Base-by-base conservation (phyloP, 23 red algal species). In the Chondrus crispus region DNA sequence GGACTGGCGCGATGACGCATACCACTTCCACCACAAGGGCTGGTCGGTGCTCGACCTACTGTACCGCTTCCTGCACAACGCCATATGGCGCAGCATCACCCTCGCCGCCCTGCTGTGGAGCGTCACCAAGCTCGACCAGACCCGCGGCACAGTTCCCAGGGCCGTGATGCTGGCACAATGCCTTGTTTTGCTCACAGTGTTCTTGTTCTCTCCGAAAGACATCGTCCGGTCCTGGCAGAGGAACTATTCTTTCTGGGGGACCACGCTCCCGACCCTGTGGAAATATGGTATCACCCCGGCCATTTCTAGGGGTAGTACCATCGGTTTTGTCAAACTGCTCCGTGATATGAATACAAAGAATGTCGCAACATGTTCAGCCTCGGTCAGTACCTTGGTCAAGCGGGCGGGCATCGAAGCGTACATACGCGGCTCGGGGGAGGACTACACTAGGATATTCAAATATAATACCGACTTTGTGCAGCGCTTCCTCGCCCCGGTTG, bases 231-330 rank as follows among this genome's bases (percentile, higher is more conserved):
- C 51, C 30, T 84, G 89, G 77, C 77, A 92, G 37, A 38, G 52
- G 3, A 74, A 84, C 46, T 92, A 92, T 28, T 69, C 89, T 30
- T 92, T 92, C 42, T 92, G 89, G 89, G 76, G 77, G 14, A 84
- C 89, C 8, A 92, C 89, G 14, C 7, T 51, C n/a, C 58, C 78
- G 62, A 54, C 84, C 12, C 39, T 92, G 43, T 47, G 55, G 39
- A 57, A 84, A 49, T 82, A 92, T 46, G 89, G 89, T 13, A 66
- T 92, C 22, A 84, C 79, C n/a, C 58, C 79, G 7, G 89, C 77
- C 22, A 74, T 92, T 71, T 55, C 66, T 11, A 43, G 89, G 20
- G 89, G 89, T 4, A 58, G 77, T 33, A 46, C 43, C 8, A 35
- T 60, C 4, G 89, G 89, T 14, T 92, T 92, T 74, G 29, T 47